Evolutionary conservation across 202 grass and related monocot species (phyloP), one percentile per base, ranked within the genome.

Genomic region (Cymbopogon flexuosus): DNA sequence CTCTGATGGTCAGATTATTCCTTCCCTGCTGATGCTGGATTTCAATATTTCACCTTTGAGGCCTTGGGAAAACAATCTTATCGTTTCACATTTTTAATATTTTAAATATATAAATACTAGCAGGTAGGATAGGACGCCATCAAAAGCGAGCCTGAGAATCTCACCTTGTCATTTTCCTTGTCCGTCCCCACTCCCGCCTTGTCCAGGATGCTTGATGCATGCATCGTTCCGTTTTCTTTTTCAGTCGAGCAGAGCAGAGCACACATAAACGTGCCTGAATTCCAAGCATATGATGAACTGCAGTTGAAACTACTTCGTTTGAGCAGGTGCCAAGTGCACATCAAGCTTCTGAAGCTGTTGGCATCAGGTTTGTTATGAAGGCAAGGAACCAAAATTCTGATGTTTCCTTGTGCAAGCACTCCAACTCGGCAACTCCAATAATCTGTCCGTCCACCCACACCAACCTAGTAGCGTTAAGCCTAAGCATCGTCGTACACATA

Each of bases 11-110:
- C 27, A 21, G 24, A 34, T 37, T 39, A 58, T 72, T 54, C 16
- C 31, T 3, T 33, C 31, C 6, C 6, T 8, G 2, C 16, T 19
- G 5, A 51, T 7, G 54, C 19, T 10, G 21, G 21, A 9, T 24
- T 59, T 24, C 56, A 59, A 31, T 31, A 31, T 22, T 59, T 59
- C 56, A 59, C 3, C 56, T 54, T 31, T 30, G 78, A 69, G 49
- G 19, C 49, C 37, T 68, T 78, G 42, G 22, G 6, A 79, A 42
- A 68, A 14, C 65, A 36, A 65, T 65, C 43, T 87, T 87, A 72
- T 87, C 72, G 34, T 34, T 34, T 36, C 33, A 10, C 40, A 5
- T 18, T 39, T 75, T 86, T 76, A 4, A 4, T 1, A 23, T n/a
- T n/a, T n/a, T n/a, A 6, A 37, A 37, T 3, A 22, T 6, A 5